Conservation (phyloP, 106 monocot genomes). For the Triglochin maritima region DNA sequence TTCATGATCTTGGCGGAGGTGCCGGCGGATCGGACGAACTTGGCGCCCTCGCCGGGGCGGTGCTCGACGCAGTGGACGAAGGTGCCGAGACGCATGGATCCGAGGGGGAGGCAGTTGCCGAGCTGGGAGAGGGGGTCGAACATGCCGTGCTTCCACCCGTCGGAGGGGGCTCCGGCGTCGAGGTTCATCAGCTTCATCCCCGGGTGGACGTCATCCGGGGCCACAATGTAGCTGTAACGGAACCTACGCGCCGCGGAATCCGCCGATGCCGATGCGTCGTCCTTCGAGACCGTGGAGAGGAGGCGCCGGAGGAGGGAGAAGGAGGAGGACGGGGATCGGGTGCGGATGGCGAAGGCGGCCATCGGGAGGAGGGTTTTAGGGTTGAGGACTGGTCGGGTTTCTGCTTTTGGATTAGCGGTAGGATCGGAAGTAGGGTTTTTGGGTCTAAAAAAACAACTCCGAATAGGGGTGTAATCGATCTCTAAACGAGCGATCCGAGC, state of each 20-base stretch:
- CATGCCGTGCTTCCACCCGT: conserved; percentile 9
- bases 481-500: too few species aligned
- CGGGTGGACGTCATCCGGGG: conserved; percentile 10
- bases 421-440: too few species aligned
- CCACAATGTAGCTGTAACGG: conserved; percentile 20
- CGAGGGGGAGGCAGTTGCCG: conserved; percentile 18
- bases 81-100: conserved; percentile 20
- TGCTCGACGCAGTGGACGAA: conserved; percentile 21
- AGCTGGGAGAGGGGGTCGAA: conserved; percentile 19
- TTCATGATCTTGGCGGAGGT: conserved; percentile 23
- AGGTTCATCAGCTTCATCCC: conserved; percentile 22
- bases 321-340: not conserved
- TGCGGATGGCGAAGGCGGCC: not conserved
- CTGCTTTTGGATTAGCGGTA: too few species aligned
- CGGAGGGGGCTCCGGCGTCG: not conserved
- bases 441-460: too few species aligned
- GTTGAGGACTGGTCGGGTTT: not conserved
- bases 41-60: conserved; percentile 20
- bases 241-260: not conserved
- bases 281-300: not conserved
- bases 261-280: not conserved
- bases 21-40: conserved; percentile 22
- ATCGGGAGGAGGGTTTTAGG: not conserved
- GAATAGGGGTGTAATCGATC: too few species aligned
- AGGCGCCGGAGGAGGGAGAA: not conserved